Conservation (phyloP, 805 yeast genomes). For the Yarrowia deformans region DNA sequence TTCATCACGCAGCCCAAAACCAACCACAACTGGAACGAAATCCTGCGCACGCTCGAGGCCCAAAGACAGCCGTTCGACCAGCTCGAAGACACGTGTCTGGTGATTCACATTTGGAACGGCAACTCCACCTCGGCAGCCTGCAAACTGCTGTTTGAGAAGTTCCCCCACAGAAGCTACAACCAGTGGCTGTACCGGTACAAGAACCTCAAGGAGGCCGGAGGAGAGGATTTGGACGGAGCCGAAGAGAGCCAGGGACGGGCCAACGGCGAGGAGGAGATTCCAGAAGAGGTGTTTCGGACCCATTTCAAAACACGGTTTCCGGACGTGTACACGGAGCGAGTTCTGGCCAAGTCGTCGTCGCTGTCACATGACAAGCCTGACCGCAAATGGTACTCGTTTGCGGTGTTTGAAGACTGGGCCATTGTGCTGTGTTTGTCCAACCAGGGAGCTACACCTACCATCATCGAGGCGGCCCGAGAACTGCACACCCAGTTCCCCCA, state of each 20-base stretch:
- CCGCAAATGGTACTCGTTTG: conserved; percentile 37
- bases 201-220: conserved; percentile 34
- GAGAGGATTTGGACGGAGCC: conserved; percentile 18
- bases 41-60: conserved; percentile 31
- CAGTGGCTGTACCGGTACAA: conserved; percentile 37
- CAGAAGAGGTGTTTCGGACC: conserved; percentile 2
- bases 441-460: conserved; percentile 24
- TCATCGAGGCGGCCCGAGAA: conserved; percentile 31
- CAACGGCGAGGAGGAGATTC: background rate
- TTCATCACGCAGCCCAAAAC: conserved; percentile 18
- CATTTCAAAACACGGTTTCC: conserved; percentile 25
- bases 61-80: conserved; percentile 34
- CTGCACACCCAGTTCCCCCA: conserved; percentile 34
- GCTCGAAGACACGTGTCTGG: conserved; percentile 19
- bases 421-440: conserved; percentile 22
- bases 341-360: conserved; percentile 2
- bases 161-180: conserved; percentile 33
- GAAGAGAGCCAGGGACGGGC: conserved; percentile 8
- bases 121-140: conserved; percentile 34
- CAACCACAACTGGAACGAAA: conserved; percentile 37
- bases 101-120: conserved; percentile 36
- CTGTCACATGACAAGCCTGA: conserved; percentile 36
- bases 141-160: conserved; percentile 23
- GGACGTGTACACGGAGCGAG: conserved; percentile 7
- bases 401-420: conserved; percentile 38